Percentiles rank a stretch among this genome's conserved stretches.
Conservation (phyloP, 176 grass and related monocot species). For the Cenchrus fungigraminus region DNA sequence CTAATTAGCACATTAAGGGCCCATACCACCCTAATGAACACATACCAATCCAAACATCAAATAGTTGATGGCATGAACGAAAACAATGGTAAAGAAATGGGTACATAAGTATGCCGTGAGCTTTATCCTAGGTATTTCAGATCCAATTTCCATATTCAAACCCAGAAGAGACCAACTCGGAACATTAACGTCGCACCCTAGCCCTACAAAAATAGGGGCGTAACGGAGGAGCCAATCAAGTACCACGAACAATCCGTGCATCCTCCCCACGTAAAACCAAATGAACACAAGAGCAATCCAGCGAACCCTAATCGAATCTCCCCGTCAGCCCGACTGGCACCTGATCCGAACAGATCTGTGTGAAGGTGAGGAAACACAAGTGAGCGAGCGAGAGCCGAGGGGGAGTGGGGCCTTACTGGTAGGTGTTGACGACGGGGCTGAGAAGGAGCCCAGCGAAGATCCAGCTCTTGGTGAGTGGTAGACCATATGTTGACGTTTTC, state of each 20-base stretch:
- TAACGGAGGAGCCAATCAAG: not conserved
- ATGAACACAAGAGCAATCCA: not conserved
- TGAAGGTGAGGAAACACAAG: not conserved
- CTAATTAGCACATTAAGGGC: not conserved
- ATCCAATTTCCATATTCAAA: not conserved
- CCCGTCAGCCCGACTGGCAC: not conserved
- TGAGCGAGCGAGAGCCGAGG: not conserved
- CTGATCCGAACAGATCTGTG: slow-evolving; percentile 30
- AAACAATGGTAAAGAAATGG: not conserved
- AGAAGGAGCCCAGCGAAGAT: slow-evolving; percentile 89
- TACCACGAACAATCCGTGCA: not conserved
- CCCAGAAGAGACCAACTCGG: no score
- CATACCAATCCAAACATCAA: not conserved
- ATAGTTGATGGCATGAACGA: not conserved
- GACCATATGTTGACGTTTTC: no score
- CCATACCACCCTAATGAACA: not conserved
- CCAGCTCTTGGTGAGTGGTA: slow-evolving; percentile 97
- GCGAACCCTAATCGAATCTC: not conserved
- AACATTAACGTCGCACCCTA: not conserved
- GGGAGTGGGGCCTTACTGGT: slow-evolving; percentile 52
- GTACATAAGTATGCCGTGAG: not conserved
- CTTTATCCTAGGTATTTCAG: not conserved
- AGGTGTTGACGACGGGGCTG: slow-evolving; percentile 76
- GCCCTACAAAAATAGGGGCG: not conserved
- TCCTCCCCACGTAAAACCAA: not conserved